A percentile compares a stretch with the other conserved stretches of the same genome.
Conservation (phyloP, 2,329 filamentous ascomycete species). For the Calcarisporium arbuscula region DNA sequence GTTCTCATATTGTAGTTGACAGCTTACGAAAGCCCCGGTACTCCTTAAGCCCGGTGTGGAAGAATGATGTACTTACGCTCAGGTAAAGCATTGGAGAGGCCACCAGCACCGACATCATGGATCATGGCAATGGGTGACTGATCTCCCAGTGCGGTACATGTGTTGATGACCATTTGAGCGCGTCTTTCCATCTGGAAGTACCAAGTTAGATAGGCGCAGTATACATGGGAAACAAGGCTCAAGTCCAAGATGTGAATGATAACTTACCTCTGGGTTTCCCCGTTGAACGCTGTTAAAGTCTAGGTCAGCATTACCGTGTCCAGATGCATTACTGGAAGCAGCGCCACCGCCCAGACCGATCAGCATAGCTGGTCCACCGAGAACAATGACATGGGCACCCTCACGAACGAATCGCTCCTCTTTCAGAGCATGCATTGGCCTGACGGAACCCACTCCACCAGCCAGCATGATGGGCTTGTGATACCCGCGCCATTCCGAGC, state of each 20-base stretch:
- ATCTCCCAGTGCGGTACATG: conserved; percentile 76
- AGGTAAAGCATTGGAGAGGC: conserved; percentile 67
- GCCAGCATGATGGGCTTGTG: conserved; percentile 99
- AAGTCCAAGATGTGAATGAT: background rate
- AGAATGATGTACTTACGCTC: conserved; percentile 54
- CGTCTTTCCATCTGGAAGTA: conserved; percentile 67
- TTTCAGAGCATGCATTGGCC: conserved; percentile 88
- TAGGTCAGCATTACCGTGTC: conserved; percentile 82
- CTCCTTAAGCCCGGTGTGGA: too few species aligned
- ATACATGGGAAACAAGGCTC: background rate
- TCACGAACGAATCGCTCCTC: conserved; percentile 69
- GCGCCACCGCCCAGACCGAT: conserved; percentile 95
- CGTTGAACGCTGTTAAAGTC: conserved; percentile 97
- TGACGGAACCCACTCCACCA: conserved; percentile 85
- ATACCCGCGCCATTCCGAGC: conserved; percentile 70
- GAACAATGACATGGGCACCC: conserved; percentile 85
- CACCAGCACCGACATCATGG: conserved; percentile 93
- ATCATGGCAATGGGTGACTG: conserved; percentile 93
- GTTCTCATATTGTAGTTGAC: too few species aligned
- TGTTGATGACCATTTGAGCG: conserved; percentile 97
- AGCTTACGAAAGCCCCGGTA: too few species aligned
- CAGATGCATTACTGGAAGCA: conserved; percentile 83
- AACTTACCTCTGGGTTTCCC: conserved; percentile 71
- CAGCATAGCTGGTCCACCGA: conserved; percentile 94
- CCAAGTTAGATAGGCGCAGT: background rate